Conservation (phyloP, 306 rosid species). For the Prunus mira region DNA sequence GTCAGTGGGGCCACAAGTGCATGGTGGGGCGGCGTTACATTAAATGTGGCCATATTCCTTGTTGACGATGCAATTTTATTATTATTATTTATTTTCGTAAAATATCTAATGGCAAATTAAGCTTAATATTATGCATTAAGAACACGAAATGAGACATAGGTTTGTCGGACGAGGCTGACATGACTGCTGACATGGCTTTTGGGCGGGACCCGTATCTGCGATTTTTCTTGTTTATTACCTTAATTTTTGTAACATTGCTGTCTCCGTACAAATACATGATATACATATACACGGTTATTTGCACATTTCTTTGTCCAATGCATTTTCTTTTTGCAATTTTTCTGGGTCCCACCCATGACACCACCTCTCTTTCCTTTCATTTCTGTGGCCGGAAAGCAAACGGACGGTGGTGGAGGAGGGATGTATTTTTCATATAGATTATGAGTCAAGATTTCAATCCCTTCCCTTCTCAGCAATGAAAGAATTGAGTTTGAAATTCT, state of each 20-base stretch:
- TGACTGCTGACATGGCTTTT: neutral
- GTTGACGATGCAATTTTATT: neutral
- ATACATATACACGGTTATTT: neutral
- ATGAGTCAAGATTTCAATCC: neutral
- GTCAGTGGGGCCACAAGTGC: neutral
- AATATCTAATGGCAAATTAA: too few relatives aligned
- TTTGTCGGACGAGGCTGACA: too few relatives aligned
- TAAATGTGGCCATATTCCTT: neutral
- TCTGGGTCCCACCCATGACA: too few relatives aligned
- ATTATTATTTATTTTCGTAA: neutral
- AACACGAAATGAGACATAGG: too few relatives aligned
- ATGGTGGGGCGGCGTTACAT: neutral
- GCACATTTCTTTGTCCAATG: slow-evolving; percentile 1
- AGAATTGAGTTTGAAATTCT: neutral
- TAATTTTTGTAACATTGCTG: neutral
- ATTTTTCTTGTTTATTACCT: slow-evolving; percentile 6
- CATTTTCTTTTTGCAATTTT: neutral
- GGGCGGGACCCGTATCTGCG: neutral
- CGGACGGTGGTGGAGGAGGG: too few relatives aligned
- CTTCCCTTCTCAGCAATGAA: neutral
- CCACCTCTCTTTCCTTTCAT: too few relatives aligned
- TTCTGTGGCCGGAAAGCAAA: too few relatives aligned
- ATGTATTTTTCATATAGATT: neutral
- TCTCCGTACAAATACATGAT: neutral
- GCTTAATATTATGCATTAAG: too few relatives aligned